Evolutionary conservation across 163 green algal species (phyloP).

Genomic region (Prototheca cutis): DNA sequence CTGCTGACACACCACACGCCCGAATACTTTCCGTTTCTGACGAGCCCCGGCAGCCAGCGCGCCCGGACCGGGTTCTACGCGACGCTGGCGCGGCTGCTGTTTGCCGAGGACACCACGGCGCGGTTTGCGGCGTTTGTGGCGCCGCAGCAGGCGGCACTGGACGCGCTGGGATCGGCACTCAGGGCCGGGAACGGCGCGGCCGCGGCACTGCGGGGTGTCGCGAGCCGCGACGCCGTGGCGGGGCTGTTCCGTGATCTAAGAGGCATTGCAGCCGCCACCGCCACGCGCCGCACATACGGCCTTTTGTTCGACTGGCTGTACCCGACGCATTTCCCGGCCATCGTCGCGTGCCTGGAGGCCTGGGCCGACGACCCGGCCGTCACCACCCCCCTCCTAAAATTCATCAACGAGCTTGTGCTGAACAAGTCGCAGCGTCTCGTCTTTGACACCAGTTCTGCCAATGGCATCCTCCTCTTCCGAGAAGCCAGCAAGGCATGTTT

Average conservation of each 20-base stretch:
- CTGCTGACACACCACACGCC: slow-evolving; percentile 79
- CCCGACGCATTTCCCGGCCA: slow-evolving; percentile 70
- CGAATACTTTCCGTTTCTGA: slow-evolving; percentile 83
- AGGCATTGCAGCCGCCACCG: slow-evolving; percentile 77
- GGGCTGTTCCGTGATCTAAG: slow-evolving; percentile 90
- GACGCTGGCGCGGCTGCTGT: slow-evolving; percentile 86
- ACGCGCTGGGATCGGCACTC: slow-evolving; percentile 27
- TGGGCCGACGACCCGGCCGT: slow-evolving; percentile 74
- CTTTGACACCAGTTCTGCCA: slow-evolving; percentile 88
- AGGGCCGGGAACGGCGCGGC: slow-evolving; percentile 30
- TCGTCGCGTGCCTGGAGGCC: slow-evolving; percentile 63
- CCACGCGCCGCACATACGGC: slow-evolving; percentile 51
- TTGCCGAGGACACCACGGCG: slow-evolving; percentile 86
- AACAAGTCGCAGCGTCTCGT: slow-evolving; percentile 94
- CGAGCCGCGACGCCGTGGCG: slow-evolving; percentile 56
- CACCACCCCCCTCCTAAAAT: slow-evolving; percentile 89
- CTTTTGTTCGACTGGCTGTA: slow-evolving; percentile 97
- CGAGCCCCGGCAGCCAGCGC: slow-evolving; percentile 62
- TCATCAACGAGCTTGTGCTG: slow-evolving; percentile 91
- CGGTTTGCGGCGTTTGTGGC: slow-evolving; percentile 89
- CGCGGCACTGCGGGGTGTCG: slow-evolving; percentile 26
- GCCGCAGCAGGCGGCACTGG: slow-evolving; percentile 57
- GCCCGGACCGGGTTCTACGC: slow-evolving; percentile 83
- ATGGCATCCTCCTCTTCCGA: slow-evolving; percentile 95
- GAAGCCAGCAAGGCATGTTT: slow-evolving; percentile 67